Percentiles rank a stretch among this genome's conserved stretches.
Conservation (phyloP, 257 asterid species). For the Forsythia suspensa region DNA sequence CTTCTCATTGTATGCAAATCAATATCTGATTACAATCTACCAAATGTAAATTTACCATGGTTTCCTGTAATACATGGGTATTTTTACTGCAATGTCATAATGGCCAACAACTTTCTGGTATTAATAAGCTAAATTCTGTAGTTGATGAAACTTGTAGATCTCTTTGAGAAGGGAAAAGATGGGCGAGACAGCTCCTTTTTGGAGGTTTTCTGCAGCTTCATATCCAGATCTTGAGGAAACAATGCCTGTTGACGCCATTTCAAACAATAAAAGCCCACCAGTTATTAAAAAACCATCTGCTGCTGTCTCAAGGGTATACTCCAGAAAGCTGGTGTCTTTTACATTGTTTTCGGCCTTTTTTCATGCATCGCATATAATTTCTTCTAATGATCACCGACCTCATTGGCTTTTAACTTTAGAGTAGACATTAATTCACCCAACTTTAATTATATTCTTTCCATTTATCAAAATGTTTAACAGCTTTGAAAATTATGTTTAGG, state of each 20-base stretch:
- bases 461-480: neutral
- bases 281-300: constrained; percentile 26
- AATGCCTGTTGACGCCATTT: constrained; percentile 27
- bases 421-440: neutral
- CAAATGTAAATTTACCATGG: neutral
- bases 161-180: constrained; percentile 82
- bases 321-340: constrained; percentile 11
- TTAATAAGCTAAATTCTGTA: constrained; percentile 19
- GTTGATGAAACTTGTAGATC: constrained; percentile 47
- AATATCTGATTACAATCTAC: neutral
- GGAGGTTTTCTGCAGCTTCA: constrained; percentile 88
- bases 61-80: neutral
- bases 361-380: constrained; percentile 4
- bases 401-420: constrained; percentile 6
- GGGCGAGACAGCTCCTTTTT: constrained; percentile 90
- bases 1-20: neutral
- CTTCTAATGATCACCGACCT: neutral
- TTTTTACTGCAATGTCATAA: neutral
- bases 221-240: constrained; percentile 74
- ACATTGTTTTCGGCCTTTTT: constrained; percentile 7
- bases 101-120: constrained; percentile 4
- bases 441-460: neutral
- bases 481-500: neutral
- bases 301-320: constrained; percentile 49
- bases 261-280: constrained; percentile 22